These are phyloP conservation scores for Austroboletus novae-zelandiae DNA, from an alignment of 1,284 basidiomycete genomes.

Conservation along the genomic window DNA sequence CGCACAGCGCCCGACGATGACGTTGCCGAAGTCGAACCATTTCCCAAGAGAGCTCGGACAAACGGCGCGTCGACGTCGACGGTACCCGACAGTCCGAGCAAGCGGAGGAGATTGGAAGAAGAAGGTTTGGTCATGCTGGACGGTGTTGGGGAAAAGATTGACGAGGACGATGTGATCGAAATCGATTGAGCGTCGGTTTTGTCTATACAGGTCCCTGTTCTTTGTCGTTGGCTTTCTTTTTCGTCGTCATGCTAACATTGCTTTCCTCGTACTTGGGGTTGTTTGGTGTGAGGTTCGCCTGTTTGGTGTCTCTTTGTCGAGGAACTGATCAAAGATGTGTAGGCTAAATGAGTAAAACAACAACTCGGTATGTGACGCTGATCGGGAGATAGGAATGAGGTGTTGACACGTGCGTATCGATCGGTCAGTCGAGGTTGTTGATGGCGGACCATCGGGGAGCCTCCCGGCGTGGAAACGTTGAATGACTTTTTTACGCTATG, in stretches of 20 bases:
- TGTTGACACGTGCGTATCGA: no score
- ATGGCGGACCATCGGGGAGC: no score
- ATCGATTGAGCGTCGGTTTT: slow-evolving; percentile 41
- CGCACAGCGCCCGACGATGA: slow-evolving; percentile 55
- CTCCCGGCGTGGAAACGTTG: no score
- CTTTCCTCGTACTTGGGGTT: no score
- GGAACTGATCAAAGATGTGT: no score
- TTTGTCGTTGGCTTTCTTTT: background rate
- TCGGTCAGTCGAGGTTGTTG: no score
- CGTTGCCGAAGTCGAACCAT: slow-evolving; percentile 47
- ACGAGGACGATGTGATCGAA: slow-evolving; percentile 53
- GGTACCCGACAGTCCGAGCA: slow-evolving; percentile 51
- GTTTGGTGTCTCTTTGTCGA: no score
- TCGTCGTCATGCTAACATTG: background rate
- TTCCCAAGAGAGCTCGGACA: slow-evolving; percentile 50
- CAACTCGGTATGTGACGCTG: no score
- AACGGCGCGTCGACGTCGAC: slow-evolving; percentile 16
- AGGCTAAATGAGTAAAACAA: no score
- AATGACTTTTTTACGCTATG: no score
- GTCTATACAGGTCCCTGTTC: background rate
- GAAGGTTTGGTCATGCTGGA: slow-evolving; percentile 71
- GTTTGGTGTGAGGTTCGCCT: no score
- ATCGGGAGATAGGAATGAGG: no score
- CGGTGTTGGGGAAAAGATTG: slow-evolving; percentile 50
- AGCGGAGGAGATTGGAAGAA: slow-evolving; percentile 62